phyloP scores from a whole-genome alignment of 1,139 yeast species.

The Insectozyma bohioensis region DNA sequence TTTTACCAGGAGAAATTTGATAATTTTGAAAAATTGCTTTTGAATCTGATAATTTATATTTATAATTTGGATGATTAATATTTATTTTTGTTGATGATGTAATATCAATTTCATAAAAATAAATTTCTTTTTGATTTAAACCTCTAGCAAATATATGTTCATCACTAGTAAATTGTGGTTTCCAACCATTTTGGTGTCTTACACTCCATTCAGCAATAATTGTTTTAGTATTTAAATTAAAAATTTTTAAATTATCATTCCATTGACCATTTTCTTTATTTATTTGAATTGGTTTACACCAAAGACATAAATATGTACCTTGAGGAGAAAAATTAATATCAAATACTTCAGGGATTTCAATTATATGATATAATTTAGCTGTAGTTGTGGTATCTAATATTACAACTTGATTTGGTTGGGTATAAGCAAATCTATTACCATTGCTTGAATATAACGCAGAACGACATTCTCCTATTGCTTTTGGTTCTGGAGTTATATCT shows the following conservation, averaged over 20 bases:
- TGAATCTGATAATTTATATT: slow-evolving; percentile 61
- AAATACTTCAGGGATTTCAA: slow-evolving; percentile 62
- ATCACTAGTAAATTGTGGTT: slow-evolving; percentile 81
- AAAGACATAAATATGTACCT: slow-evolving; percentile 81
- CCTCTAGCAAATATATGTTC: slow-evolving; percentile 70
- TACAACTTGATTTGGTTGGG: slow-evolving; percentile 56
- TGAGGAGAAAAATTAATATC: slow-evolving; percentile 86
- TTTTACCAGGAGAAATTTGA: slow-evolving; percentile 80
- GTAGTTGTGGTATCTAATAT: slow-evolving; percentile 53
- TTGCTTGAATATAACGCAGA: slow-evolving; percentile 50
- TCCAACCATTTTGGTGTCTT: slow-evolving; percentile 88
- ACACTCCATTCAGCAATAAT: slow-evolving; percentile 69
- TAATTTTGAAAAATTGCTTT: slow-evolving; percentile 53
- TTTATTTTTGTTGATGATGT: slow-evolving; percentile 42
- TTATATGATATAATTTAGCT: slow-evolving; percentile 26
- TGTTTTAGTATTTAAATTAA: slow-evolving; percentile 50
- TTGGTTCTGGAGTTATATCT: slow-evolving; percentile 33
- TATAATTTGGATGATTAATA: slow-evolving; percentile 56
- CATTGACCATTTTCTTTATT: slow-evolving; percentile 65
- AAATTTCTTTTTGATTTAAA: slow-evolving; percentile 61
- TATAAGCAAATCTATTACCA: slow-evolving; percentile 58
- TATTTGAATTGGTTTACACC: slow-evolving; percentile 81
- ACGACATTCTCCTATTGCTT: slow-evolving; percentile 42
- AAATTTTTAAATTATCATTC: slow-evolving; percentile 75
- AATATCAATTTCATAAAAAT: slow-evolving; percentile 58